Base-by-base conservation (phyloP, 148 eudicot genomes). In the Dysphania ambrosioides region DNA sequence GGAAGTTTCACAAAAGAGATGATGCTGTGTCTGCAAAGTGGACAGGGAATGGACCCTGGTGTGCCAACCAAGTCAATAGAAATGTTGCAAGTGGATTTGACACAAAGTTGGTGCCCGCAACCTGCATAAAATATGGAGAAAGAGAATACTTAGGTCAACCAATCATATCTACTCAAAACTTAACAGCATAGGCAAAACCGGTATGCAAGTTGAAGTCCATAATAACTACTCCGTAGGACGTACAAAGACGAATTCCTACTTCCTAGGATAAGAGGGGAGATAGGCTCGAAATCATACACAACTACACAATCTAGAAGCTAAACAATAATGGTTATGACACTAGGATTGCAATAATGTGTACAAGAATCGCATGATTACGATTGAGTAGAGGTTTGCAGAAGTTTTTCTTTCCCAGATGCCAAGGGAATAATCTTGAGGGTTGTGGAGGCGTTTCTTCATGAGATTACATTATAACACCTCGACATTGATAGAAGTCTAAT, bases 21-120 rank as follows among this genome's bases (percentile, higher is more conserved):
- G 21, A 95, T 86, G 40, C 97, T 89, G 18, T 89, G 89, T 74
- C 97, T 81, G 77, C 97, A 95, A 36, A 95, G 88, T 58, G 99
- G 99, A 70, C 99, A 92, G 36, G 99, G 97, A 44, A 95, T 86
- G 74, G 99, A 92, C 49, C 99, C 97, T 0, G 97, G 94, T 51
- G 92, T 97, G 11, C 87, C 87, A 6, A 79, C 84, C 34, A 77
- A 68, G 83, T 89, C 94, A 0, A 90, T 84, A 53, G 91, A 82
- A 30, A 86, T 72, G 79, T 72, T 90, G 81, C 87, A 89, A 70
- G 97, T 87, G 16, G 96, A 95, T 85, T 88, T 90, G 40, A 95
- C 97, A 59, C 99, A 95, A 24, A 95, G 91, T 72, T 90, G 87
- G 75, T 95, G 97, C 71, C 88, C 72, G 47, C 99, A 95, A 71